A percentile compares a stretch with the other conserved stretches of the same genome.
These are phyloP conservation scores for Penicillium sclerotigenum DNA, from an alignment of 2,329 filamentous ascomycete genomes.

Conservation along the genomic window DNA sequence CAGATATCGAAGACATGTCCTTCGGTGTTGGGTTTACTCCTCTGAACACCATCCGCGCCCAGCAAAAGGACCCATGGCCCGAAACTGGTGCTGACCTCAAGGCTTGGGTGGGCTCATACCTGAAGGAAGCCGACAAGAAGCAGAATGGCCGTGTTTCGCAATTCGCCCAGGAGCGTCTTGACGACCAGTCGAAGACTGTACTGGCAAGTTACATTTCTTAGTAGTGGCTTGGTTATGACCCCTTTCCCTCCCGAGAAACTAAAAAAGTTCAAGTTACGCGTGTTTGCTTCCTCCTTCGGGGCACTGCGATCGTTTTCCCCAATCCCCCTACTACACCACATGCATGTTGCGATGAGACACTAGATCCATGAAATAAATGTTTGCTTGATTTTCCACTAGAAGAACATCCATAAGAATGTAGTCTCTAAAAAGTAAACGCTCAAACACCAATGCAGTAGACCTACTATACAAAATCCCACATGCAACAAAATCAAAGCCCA, in stretches of 20 bases:
- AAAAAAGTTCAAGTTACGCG: neutral
- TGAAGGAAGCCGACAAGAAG: conserved; percentile 72
- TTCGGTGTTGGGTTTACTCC: conserved; percentile 95
- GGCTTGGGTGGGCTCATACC: conserved; percentile 75
- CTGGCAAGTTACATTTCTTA: conserved; percentile 48
- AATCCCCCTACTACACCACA: neutral
- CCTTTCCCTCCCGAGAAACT: neutral
- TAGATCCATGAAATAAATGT: conserved; percentile 12
- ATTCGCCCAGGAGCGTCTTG: conserved; percentile 70
- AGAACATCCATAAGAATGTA: neutral
- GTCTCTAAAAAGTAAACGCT: neutral
- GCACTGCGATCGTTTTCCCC: neutral
- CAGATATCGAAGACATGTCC: conserved; percentile 89
- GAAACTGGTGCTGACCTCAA: conserved; percentile 76
- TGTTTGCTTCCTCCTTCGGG: neutral
- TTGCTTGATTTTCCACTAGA: conserved; percentile 2
- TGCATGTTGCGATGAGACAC: conserved; percentile 12
- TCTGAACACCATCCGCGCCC: conserved; percentile 81
- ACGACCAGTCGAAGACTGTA: conserved; percentile 54
- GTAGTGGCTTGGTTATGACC: neutral
- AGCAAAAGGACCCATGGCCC: conserved; percentile 75
- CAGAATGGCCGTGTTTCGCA: conserved; percentile 67
- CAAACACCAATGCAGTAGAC: neutral
- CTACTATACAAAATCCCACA: neutral
- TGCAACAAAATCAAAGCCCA: neutral